Evolutionary conservation across 140 eudicot species (phyloP), one percentile per base, ranked within the genome.

Genomic region (Bidens hawaiensis): DNA sequence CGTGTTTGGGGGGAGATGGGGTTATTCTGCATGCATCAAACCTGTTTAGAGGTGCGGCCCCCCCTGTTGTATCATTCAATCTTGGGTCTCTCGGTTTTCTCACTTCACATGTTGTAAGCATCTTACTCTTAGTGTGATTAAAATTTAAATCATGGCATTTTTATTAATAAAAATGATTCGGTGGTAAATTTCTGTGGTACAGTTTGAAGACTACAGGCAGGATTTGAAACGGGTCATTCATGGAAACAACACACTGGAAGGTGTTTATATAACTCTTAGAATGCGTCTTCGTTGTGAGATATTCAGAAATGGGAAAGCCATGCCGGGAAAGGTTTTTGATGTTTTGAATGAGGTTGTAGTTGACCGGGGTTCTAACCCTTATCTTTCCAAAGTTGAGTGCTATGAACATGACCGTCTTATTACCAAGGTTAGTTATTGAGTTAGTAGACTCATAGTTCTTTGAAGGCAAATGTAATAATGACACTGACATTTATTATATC

Each of bases 51-150:
- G 99, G 85, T 26, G 95, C 99, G 42, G 99, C 88, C 56, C 99
- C 99, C 9, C 99, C 99, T 68, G 89, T 93, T 17, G 94, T 93
- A 30, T 93, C 99, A 5, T 93, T 93, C 75, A 93, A 93, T 81
- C 99, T 93, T 47, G 99, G 99, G 12, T 93, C 99, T 72, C 88
- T 93, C n/a, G 99, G 99, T 45, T 93, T 93, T 79, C 99, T 93
- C 73, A 81, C 99, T 53, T 88, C 99, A 51, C 99, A 93, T 72
- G 58, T 81, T 25, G 99, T 88, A 83, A 42, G 84, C 67, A 23
- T 76, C 77, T 79, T 63, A 48, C 74, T 67, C 33, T 61, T 43
- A 28, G 21, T 17, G 57, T 38, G 62, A 22, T 46, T 34, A 21
- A 36, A 1, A 36, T 6, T 36, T 30, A 3, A 40, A 13, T 25